A percentile compares a stretch with the other conserved stretches of the same genome.
phyloP scores from a whole-genome alignment of 192 early-diverging fungal genomes.

The Umbelopsis sp. region DNA sequence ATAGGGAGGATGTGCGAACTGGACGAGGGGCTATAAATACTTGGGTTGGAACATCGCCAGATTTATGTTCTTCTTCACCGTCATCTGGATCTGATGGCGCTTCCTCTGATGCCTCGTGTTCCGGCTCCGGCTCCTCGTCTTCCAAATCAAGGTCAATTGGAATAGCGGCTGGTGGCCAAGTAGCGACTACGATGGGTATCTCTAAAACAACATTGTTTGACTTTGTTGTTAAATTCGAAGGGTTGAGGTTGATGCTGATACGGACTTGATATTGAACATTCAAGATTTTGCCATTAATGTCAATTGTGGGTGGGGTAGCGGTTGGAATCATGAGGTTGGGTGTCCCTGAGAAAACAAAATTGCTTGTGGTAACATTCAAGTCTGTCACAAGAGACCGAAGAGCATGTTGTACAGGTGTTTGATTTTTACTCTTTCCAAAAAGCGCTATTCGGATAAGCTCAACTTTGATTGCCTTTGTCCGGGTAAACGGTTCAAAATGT shows the following conservation, averaged over 20 bases:
- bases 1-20: background rate
- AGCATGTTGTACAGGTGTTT: background rate
- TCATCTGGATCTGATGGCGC: background rate
- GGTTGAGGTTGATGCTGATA: conserved; percentile 12
- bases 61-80: background rate
- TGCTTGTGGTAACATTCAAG: background rate
- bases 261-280: conserved; percentile 33
- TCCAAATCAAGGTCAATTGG: conserved; percentile 40
- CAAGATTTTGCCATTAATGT: conserved; percentile 26
- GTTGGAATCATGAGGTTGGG: conserved; percentile 22
- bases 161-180: conserved; percentile 32
- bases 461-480: conserved; percentile 9
- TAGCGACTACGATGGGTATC: conserved; percentile 33
- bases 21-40: background rate
- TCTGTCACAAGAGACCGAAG: background rate
- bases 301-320: conserved; percentile 35
- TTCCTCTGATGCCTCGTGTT: background rate
- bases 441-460: conserved; percentile 21
- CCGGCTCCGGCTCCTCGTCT: background rate
- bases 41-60: background rate
- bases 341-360: conserved; percentile 2
- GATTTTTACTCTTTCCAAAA: conserved; percentile 14
- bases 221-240: background rate
- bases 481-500: conserved; percentile 15
- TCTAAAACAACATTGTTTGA: conserved; percentile 17